phyloP scores from a whole-genome alignment of 164 flowering plant genomes.

The Dillenia turbinata region DNA sequence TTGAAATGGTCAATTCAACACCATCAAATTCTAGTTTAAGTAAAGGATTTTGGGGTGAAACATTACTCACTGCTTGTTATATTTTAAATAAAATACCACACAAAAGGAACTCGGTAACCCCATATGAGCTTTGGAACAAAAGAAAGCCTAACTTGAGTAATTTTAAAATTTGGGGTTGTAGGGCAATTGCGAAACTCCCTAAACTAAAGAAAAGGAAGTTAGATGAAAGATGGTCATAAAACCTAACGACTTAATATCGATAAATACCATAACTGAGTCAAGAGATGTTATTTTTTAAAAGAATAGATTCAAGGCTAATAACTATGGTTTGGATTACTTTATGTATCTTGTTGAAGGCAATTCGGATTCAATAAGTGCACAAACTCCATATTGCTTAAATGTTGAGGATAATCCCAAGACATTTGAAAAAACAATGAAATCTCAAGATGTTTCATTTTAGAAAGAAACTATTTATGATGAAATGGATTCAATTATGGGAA shows the following conservation, averaged over 20 bases:
- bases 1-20: slow-evolving; percentile 9
- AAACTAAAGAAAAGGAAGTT: slow-evolving; percentile 3
- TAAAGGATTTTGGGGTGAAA: slow-evolving; percentile 6
- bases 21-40: background rate
- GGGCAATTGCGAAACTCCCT: slow-evolving; percentile 2
- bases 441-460: slow-evolving; percentile 2
- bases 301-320: background rate
- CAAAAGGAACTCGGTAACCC: background rate
- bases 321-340: background rate
- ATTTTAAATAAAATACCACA: background rate
- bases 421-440: background rate
- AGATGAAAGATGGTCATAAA: background rate
- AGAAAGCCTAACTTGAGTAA: background rate
- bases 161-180: slow-evolving; percentile 8
- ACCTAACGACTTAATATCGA: background rate
- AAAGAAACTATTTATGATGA: slow-evolving; percentile 11
- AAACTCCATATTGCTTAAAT: background rate
- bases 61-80: slow-evolving; percentile 4
- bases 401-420: slow-evolving; percentile 5
- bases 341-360: background rate
- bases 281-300: slow-evolving; percentile 9
- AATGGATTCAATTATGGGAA: slow-evolving; percentile 9
- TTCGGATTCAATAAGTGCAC: too few relatives aligned
- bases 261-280: slow-evolving; percentile 6
- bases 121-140: background rate